A percentile compares a stretch with the other conserved stretches of the same genome.
These are phyloP conservation scores for Sechiopsis laciniata DNA, from an alignment of 306 rosid species.

Conservation along the genomic window DNA sequence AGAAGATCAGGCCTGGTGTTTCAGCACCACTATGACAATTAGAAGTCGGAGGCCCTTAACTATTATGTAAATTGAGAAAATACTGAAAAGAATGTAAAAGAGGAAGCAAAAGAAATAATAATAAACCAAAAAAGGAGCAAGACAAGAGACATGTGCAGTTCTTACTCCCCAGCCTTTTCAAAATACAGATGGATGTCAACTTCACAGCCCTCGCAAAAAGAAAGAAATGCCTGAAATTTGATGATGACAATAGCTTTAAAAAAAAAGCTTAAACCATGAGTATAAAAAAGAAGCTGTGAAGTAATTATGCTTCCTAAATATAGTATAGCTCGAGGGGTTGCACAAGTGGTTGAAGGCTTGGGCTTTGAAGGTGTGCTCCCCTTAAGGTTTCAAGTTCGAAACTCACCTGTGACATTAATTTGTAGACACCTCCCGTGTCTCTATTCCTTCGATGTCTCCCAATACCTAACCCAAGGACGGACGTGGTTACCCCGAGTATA, in stretches of 20 bases:
- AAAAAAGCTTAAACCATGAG: not conserved
- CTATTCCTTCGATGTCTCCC: too few relatives aligned
- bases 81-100: not conserved
- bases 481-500: too few relatives aligned
- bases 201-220: constrained; percentile 92
- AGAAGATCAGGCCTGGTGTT: not conserved
- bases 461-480: too few relatives aligned
- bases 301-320: not conserved
- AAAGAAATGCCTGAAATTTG: constrained; percentile 79
- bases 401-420: too few relatives aligned
- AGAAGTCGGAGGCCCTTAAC: not conserved
- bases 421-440: too few relatives aligned
- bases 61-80: not conserved
- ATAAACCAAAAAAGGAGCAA: not conserved
- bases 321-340: not conserved
- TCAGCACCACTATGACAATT: constrained; percentile 5
- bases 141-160: constrained; percentile 12
- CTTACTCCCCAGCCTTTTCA: constrained; percentile 96
- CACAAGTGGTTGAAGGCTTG: too few relatives aligned
- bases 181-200: constrained; percentile 73
- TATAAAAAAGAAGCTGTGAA: not conserved
- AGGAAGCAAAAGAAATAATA: not conserved
- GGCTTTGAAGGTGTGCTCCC: too few relatives aligned
- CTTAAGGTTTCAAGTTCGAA: too few relatives aligned
- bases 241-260: constrained; percentile 16